Evolutionary conservation across 495 filamentous ascomycete genomes (phyloP).

Genomic region (Amphirosellinia nigrospora): DNA sequence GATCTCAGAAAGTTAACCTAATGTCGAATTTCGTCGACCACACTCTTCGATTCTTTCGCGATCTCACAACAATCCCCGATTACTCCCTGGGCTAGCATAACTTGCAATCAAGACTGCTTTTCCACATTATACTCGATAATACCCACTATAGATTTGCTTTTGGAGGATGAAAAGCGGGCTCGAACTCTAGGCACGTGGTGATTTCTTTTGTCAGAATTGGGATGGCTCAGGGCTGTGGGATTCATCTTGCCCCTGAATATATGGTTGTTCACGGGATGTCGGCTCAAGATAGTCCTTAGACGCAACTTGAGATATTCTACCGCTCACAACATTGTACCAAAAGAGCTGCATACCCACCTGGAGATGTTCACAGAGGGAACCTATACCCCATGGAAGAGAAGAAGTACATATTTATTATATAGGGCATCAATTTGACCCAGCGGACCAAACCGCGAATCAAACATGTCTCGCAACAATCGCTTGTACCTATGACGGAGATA

Average conservation of each 20-base stretch:
- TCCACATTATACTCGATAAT: constrained; percentile 46
- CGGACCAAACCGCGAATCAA: constrained; percentile 19
- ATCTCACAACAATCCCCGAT: constrained; percentile 34
- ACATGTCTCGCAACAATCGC: constrained; percentile 11
- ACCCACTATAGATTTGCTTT: constrained; percentile 50
- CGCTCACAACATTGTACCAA: constrained; percentile 20
- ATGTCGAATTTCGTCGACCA: constrained; percentile 37
- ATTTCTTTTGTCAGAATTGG: constrained; percentile 43
- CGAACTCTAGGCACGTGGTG: constrained; percentile 34
- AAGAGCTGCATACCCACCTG: constrained; percentile 15
- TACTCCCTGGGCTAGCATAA: constrained; percentile 32
- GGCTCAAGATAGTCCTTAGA: not conserved
- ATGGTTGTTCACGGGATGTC: not conserved
- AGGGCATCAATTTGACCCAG: constrained; percentile 30
- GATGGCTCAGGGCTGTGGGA: constrained; percentile 17
- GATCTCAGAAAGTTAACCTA: constrained; percentile 34
- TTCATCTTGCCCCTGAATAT: not conserved
- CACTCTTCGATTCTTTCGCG: constrained; percentile 30
- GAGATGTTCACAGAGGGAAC: constrained; percentile 6
- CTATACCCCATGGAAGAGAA: constrained; percentile 25
- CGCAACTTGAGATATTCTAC: constrained; percentile 7
- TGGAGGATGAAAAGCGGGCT: constrained; percentile 34
- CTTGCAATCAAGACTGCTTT: constrained; percentile 36
- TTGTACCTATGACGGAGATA: constrained; percentile 5
- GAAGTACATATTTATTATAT: constrained; percentile 27